Base-by-base conservation (phyloP, 257 asterid species). In the Rauvolfia tetraphylla region DNA sequence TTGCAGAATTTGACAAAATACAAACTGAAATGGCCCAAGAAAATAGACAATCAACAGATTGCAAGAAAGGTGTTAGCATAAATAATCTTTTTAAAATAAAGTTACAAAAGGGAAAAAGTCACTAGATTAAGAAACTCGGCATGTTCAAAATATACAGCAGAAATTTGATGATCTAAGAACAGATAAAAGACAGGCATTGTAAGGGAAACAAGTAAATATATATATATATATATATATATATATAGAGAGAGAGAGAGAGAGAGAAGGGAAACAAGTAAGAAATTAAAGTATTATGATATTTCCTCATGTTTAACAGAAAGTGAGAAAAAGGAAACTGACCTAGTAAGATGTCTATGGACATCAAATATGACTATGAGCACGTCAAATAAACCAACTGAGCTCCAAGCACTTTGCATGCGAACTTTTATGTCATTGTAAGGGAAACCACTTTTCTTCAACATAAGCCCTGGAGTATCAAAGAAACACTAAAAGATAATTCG, bases 401-500 rank as follows among this genome's bases (percentile, higher is more conserved):
- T 81, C 99, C 99, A 95, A 34, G 95, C 97, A 83, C 96, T 90
- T 83, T 93, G 95, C 86, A 83, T 83, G 53, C 99, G 97, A 51
- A 89, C 86, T 87, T 90, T 93, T 77, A 90, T 82, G 77, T 95
- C 99, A 72, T 66, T 89, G 85, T 85, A 83, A 51, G 93, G 92
- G 85, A 92, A 91, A 76, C 99, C 99, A 75, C 89, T 88, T 84
- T 92, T 90, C 92, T 89, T 92, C 84, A 95, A 84, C 98, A 92
- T 91, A 53, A 95, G 92, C 72, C 99, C 99, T 6, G 99, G 99
- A 36, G 99, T 95, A 81, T 95, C 99, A 86, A 92, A 92, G 89
- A 95, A 92, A 83, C 99, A 92, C 99, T 95, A 95, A 81, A 84
- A 27, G 7, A 68, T 68, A 82, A 78, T 58, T 62, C 76, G 85